A percentile compares a stretch with the other conserved stretches of the same genome.
Evolutionary conservation across 441 rosid genomes (phyloP).

Genomic region (Bruguiera hainesii): DNA sequence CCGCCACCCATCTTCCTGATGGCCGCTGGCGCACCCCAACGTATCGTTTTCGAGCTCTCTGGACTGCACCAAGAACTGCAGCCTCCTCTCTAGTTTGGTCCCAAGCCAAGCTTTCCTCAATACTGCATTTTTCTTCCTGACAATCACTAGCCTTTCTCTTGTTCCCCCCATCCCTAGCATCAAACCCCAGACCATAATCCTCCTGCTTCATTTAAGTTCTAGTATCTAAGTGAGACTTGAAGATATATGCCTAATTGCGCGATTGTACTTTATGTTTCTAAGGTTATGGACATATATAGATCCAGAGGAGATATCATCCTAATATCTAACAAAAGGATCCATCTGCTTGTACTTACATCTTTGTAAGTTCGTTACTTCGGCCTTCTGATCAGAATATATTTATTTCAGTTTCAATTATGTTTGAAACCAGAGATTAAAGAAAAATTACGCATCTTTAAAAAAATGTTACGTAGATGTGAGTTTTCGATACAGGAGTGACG

Average conservation of each 20-base stretch:
- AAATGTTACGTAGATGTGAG: background rate
- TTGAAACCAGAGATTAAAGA: constrained; percentile 12
- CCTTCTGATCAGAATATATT: background rate
- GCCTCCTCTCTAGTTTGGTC: constrained; percentile 33
- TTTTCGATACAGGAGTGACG: background rate
- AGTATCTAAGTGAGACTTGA: background rate
- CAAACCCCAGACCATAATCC: background rate
- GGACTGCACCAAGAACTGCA: constrained; percentile 24
- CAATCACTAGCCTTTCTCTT: constrained; percentile 24
- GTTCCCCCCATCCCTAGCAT: background rate
- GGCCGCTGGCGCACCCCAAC: constrained; percentile 54
- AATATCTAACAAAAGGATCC: no score
- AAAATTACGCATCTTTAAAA: background rate
- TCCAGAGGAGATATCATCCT: background rate
- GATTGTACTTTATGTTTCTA: background rate
- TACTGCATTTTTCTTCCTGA: background rate
- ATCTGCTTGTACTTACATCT: no score
- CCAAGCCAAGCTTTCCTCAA: constrained; percentile 18
- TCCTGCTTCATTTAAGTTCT: constrained; percentile 3
- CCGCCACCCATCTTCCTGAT: constrained; percentile 54
- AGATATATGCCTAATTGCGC: background rate
- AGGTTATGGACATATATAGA: background rate
- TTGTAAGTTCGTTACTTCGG: background rate
- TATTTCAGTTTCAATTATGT: constrained; percentile 23
- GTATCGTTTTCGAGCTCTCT: constrained; percentile 37